Evolutionary conservation across 129 eudicot genomes (phyloP).

Genomic region (Dittrichia graveolens): DNA sequence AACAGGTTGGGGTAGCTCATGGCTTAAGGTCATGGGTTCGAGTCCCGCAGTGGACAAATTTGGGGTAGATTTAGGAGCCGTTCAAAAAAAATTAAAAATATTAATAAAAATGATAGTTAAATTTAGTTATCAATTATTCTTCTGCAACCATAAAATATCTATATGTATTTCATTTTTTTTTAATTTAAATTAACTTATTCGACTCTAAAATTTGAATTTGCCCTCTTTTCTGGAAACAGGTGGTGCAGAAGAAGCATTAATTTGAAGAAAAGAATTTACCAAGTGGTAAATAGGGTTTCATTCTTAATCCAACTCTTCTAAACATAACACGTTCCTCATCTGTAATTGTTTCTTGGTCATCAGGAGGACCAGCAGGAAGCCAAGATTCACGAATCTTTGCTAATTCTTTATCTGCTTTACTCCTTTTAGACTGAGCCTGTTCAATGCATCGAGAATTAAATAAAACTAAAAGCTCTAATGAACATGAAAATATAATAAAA

Average conservation of each 20-base stretch:
- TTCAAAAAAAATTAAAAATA: background rate
- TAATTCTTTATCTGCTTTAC: slow-evolving; percentile 77
- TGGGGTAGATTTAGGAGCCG: too few relatives aligned
- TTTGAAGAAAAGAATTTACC: slow-evolving; percentile 47
- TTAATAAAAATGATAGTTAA: slow-evolving; percentile 5
- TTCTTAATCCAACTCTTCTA: slow-evolving; percentile 82
- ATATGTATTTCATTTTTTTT: background rate
- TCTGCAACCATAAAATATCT: background rate
- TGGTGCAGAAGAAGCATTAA: slow-evolving; percentile 4
- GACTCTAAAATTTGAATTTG: background rate
- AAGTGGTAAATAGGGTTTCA: slow-evolving; percentile 95
- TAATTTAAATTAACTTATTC: background rate
- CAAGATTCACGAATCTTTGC: slow-evolving; percentile 83
- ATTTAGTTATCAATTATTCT: background rate
- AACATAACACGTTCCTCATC: slow-evolving; percentile 93
- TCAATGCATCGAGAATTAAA: slow-evolving; percentile 26
- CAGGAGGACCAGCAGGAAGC: slow-evolving; percentile 84
- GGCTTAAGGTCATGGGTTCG: too few relatives aligned
- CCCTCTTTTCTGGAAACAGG: slow-evolving; percentile 22
- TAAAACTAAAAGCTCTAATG: background rate
- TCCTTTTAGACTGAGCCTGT: slow-evolving; percentile 86
- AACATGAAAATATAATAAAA: slow-evolving; percentile 1
- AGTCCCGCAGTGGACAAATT: too few relatives aligned
- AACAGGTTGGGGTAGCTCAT: background rate
- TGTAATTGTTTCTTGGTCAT: slow-evolving; percentile 93